Evolutionary conservation across 768 basidiomycete genomes (phyloP), one percentile per base, ranked within the genome.

Genomic region (Naganishia kalamii): DNA sequence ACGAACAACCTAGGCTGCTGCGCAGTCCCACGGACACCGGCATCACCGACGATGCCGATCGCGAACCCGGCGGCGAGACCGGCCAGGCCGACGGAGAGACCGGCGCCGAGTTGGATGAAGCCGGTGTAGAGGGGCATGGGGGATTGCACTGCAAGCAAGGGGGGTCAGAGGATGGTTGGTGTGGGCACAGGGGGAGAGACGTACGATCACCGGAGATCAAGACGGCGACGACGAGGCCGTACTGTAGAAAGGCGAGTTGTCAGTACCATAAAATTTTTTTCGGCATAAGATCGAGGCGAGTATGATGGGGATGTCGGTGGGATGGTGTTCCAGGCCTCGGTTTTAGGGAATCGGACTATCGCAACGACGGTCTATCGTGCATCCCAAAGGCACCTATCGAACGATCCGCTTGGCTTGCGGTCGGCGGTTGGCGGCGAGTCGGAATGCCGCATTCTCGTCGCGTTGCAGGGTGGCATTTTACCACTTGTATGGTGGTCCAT

Each of bases 161-260:
- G 11, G 7, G 52, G 4, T 54, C 6, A 51, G 49, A 19, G 17
- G 37, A 12, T 52, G 50, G 46, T 4, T 27, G 40, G 27, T 3
- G 2, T n/a, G 29, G 63, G 27, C 1, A n/a, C 5, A 32, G 57
- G 32, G 47, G 21, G 50, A 29, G 35, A 33, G 33, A 87, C 92
- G 76, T 78, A 96, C 92, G 83, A 76, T 86, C 85, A 74, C 85
- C 82, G 63, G 89, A 87, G 77, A 99, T 96, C 75, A 99, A 85
- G 63, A 98, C 94, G n/a, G 92, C 93, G 51, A 99, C 94, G 79
- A 99, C 96, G 68, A 99, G 86, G 74, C 96, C 96, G 80, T 99
- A 97, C 92, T 72, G 65, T 67, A 63, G 33, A 44, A n/a, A 15
- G 27, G 10, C 12, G 29, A 21, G 30, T 29, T 4, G n/a, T 29